Percentiles rank a stretch among this genome's conserved stretches.
These are phyloP conservation scores for Puccinia horiana DNA, from an alignment of 1,284 basidiomycete species.

Conservation along the genomic window DNA sequence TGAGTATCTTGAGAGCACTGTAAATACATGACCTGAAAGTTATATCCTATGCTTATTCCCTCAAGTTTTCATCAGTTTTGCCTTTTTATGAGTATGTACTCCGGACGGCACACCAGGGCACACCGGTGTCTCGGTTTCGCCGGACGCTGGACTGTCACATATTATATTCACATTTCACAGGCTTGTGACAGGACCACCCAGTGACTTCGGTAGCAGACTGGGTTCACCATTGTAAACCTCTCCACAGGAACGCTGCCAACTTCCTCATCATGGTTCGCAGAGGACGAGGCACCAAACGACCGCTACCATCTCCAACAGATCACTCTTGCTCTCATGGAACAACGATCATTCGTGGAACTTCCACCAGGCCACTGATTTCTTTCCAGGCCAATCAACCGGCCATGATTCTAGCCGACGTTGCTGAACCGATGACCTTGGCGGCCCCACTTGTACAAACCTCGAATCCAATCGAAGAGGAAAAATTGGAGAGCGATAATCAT, in stretches of 20 bases:
- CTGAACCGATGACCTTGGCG: not conserved
- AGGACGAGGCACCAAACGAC: constrained; percentile 24
- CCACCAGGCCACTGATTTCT: constrained; percentile 40
- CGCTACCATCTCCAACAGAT: not conserved
- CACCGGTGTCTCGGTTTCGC: too few relatives aligned
- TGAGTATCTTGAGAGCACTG: too few relatives aligned
- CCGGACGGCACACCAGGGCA: too few relatives aligned
- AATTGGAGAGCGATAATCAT: constrained; percentile 8
- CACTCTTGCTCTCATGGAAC: not conserved
- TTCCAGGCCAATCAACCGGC: constrained; percentile 20
- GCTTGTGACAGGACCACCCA: too few relatives aligned
- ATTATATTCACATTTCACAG: too few relatives aligned
- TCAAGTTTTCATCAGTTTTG: too few relatives aligned
- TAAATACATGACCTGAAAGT: too few relatives aligned
- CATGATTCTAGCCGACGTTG: constrained; percentile 10
- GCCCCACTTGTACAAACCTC: not conserved
- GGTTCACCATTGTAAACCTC: not conserved
- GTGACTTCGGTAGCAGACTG: too few relatives aligned
- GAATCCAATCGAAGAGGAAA: not conserved
- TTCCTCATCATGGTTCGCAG: constrained; percentile 16
- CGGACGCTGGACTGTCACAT: too few relatives aligned
- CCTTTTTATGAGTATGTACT: too few relatives aligned
- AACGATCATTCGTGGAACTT: constrained; percentile 36
- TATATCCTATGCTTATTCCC: too few relatives aligned
- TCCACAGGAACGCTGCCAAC: not conserved